Evolutionary conservation across 179 eudicot species (phyloP).

Genomic region (Pouteria campechiana): DNA sequence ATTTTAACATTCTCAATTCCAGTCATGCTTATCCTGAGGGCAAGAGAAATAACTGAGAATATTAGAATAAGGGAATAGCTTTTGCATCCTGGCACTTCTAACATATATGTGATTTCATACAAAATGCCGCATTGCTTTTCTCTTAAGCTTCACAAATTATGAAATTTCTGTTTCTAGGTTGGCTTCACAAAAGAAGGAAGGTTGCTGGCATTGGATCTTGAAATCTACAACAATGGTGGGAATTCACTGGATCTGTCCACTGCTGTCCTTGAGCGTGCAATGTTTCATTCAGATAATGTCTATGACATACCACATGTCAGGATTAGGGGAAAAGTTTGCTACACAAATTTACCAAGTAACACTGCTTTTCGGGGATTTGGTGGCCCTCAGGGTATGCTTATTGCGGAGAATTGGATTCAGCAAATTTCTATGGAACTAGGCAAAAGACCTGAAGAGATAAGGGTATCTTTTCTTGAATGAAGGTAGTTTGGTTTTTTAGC

Average conservation of each 20-base stretch:
- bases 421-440: constrained; percentile 83
- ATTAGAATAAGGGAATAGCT: too few relatives aligned
- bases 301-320: constrained; percentile 84
- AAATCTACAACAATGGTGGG: constrained; percentile 88
- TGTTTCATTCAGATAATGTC: constrained; percentile 95
- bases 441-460: constrained; percentile 85
- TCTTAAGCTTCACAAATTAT: not conserved
- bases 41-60: too few relatives aligned
- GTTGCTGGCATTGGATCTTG: constrained; percentile 86
- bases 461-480: constrained; percentile 27
- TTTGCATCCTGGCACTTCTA: too few relatives aligned
- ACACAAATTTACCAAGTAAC: constrained; percentile 88
- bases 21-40: too few relatives aligned
- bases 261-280: constrained; percentile 87
- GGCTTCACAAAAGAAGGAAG: constrained; percentile 86
- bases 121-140: too few relatives aligned
- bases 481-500: too few relatives aligned
- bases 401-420: constrained; percentile 94
- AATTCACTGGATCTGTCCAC: constrained; percentile 90
- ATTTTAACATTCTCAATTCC: too few relatives aligned
- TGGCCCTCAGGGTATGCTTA: constrained; percentile 98
- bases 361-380: constrained; percentile 99
- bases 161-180: constrained; percentile 36
- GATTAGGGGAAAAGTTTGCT: constrained; percentile 79
- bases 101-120: too few relatives aligned